Evolutionary conservation across 2,329 filamentous ascomycete species (phyloP).

Genomic region (Ceratocystis destructans): DNA sequence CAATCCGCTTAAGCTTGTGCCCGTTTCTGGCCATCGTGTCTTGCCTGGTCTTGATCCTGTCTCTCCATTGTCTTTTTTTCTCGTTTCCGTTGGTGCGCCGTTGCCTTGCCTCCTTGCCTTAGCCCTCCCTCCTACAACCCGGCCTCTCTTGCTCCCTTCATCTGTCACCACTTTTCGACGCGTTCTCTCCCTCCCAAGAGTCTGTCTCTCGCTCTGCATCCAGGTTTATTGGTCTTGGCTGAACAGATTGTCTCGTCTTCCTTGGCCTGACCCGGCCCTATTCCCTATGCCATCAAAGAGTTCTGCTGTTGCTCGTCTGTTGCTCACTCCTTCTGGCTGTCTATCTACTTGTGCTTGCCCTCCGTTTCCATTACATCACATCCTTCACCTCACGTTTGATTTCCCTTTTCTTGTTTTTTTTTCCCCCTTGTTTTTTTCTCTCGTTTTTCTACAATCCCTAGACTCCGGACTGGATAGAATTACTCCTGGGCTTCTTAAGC

Average conservation of each 20-base stretch:
- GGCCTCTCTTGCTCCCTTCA: neutral
- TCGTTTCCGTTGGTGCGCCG: constrained; percentile 4
- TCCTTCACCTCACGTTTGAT: neutral
- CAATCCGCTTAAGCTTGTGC: neutral
- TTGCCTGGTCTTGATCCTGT: constrained; percentile 1
- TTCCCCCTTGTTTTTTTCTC: neutral
- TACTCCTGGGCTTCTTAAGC: too few species aligned
- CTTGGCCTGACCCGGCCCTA: neutral
- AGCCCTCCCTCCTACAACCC: neutral
- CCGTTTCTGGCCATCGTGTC: constrained; percentile 2
- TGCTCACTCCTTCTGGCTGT: too few species aligned
- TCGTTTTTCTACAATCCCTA: neutral
- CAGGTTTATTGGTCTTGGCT: constrained; percentile 2
- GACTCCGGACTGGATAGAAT: neutral
- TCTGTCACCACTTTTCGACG: constrained; percentile 6
- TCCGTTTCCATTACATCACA: neutral
- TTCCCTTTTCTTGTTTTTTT: neutral
- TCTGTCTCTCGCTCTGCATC: neutral
- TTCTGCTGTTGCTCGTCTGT: too few species aligned
- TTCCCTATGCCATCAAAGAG: too few species aligned
- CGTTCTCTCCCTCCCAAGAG: neutral
- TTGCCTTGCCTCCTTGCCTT: neutral
- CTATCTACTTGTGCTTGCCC: neutral
- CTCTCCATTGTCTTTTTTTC: neutral
- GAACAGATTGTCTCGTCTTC: neutral